These are phyloP conservation scores for Magnolia changhungtana DNA, from an alignment of 164 flowering plant genomes.

Conservation along the genomic window DNA sequence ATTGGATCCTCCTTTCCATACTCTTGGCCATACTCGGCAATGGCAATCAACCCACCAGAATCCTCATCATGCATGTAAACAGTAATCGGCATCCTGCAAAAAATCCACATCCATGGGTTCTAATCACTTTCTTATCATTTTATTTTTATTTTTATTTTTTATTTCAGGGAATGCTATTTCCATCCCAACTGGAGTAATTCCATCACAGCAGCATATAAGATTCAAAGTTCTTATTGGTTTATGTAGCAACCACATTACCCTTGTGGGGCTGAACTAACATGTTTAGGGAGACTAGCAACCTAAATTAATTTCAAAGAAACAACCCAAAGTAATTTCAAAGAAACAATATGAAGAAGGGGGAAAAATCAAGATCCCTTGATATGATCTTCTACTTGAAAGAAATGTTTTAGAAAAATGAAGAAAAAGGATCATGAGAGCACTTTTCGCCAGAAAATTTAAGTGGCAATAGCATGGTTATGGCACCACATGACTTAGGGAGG, in stretches of 20 bases:
- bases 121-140: not conserved
- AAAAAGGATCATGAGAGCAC: not conserved
- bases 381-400: not conserved
- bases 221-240: too few relatives aligned
- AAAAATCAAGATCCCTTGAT: not conserved
- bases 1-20: conserved; percentile 84
- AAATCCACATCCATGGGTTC: not conserved
- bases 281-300: too few relatives aligned
- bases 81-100: conserved; percentile 82
- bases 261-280: too few relatives aligned
- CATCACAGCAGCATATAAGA: not conserved
- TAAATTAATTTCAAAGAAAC: not conserved
- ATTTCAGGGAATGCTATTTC: not conserved
- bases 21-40: conserved; percentile 94
- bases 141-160: not conserved
- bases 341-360: not conserved
- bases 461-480: not conserved
- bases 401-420: not conserved
- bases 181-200: not conserved
- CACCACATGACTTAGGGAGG: not conserved
- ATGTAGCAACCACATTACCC: too few relatives aligned
- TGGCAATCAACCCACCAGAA: conserved; percentile 73
- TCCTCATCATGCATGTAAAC: conserved; percentile 79
- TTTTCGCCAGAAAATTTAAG: not conserved
- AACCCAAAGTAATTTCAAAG: not conserved